Conservation (phyloP, 176 grass and related monocot species). For the Luzula sylvatica region DNA sequence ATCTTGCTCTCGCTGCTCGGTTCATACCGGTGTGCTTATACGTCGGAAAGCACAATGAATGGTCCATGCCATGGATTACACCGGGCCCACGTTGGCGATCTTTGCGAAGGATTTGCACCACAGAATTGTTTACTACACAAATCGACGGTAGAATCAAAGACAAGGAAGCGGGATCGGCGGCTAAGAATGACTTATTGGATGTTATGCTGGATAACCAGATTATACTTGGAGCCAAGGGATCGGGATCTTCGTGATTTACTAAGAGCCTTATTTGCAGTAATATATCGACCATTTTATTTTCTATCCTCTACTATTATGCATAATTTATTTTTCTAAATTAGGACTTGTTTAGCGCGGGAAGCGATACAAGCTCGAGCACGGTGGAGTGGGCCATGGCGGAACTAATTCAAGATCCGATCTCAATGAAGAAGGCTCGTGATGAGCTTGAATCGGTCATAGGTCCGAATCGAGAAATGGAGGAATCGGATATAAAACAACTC, state of each 20-base stretch:
- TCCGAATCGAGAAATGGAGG: slow-evolving; percentile 18
- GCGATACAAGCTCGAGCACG: slow-evolving; percentile 23
- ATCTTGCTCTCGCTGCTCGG: neutral
- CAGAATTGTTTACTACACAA: slow-evolving; percentile 10
- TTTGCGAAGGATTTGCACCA: slow-evolving; percentile 4
- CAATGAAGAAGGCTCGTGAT: slow-evolving; percentile 12
- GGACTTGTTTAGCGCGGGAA: slow-evolving; percentile 39
- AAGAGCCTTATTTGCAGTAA: slow-evolving; percentile 27
- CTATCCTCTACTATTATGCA: neutral
- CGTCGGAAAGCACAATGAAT: neutral
- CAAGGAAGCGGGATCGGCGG: neutral
- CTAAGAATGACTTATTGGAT: slow-evolving; percentile 20
- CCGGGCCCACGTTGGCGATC: neutral
- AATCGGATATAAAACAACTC: slow-evolving; percentile 14
- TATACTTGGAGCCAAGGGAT: neutral
- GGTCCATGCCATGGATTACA: neutral
- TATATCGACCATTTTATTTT: too few relatives aligned
- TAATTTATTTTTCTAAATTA: neutral
- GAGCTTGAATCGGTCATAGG: slow-evolving; percentile 23
- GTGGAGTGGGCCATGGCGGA: slow-evolving; percentile 45
- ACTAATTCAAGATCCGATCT: slow-evolving; percentile 18
- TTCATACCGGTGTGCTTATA: neutral
- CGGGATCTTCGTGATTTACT: neutral
- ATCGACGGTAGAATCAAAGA: slow-evolving; percentile 18
- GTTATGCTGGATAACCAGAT: slow-evolving; percentile 27